Evolutionary conservation across 192 early-diverging fungal species (phyloP), one percentile per base, ranked within the genome.

Genomic region (Coemansia sp.): DNA sequence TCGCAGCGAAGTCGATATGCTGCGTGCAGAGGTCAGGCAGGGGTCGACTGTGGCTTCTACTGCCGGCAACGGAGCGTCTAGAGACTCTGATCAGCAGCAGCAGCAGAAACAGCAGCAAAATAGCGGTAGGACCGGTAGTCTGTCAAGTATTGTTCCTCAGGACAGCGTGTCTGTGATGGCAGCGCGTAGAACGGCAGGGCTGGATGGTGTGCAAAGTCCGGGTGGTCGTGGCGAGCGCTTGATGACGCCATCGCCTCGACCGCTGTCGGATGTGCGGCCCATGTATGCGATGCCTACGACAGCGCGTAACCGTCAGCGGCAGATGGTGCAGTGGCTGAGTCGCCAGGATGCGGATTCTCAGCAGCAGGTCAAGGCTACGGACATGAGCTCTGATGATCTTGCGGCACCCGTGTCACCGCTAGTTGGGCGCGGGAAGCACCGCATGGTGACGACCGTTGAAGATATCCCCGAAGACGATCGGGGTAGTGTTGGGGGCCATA

Each of bases 271-370:
- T 3, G 45, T 37, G 19, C 48, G 45, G 1, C 52, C 53, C 7
- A 4, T 56, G 53, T 47, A 29, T 22, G 37, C 13, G 3, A 40
- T 55, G 41, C 67, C 67, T 11, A 50, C 46, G 0, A 71, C 60
- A 0, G 60, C 50, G 1, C 42, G 49, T 33, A 59, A 60, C 48
- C 19, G 46, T 34, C 68, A 55, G 48, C 40, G 48, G 11, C 68
- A 55, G 7, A 60, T 59, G 68, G 68, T 64, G 37, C 60, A 72
- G 33, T 72, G 68, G 68, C 68, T 59, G 24, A 55, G 36, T 2
- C 20, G 33, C 36, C 53, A 55, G 53, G 46, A 33, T 1, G 26
- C 14, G 23, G 3, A 9, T 20, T 26, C 9, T 4, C 3, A 9
- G 0, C 25, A 28, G 23, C n/a, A n/a, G n/a, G n/a, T n/a, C n/a